A percentile compares a stretch with the other conserved stretches of the same genome.
Conservation (phyloP, 2,329 filamentous ascomycete species). For the Emydomyces testavorans region DNA sequence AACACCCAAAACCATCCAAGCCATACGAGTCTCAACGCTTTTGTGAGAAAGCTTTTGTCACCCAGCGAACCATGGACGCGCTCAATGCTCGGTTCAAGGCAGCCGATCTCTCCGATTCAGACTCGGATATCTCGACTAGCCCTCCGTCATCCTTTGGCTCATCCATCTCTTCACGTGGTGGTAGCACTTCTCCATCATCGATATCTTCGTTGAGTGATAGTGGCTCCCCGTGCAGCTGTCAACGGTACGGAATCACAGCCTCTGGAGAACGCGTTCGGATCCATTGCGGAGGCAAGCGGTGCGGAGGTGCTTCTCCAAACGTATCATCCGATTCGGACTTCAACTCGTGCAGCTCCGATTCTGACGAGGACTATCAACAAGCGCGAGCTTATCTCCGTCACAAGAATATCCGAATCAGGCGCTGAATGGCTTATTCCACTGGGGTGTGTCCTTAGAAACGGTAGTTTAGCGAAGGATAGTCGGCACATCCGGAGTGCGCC, state of each 20-base stretch:
- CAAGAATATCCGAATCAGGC: conserved; percentile 32
- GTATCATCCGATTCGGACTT: conserved; percentile 41
- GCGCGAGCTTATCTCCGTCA: conserved; percentile 27
- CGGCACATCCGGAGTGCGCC: not conserved
- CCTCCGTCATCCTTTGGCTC: conserved; percentile 67
- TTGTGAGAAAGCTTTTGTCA: conserved; percentile 65
- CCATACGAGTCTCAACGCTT: conserved; percentile 81
- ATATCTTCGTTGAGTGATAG: conserved; percentile 56
- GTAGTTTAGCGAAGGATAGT: not conserved
- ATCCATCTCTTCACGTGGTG: conserved; percentile 51
- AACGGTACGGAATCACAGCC: conserved; percentile 93
- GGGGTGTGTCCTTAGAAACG: not conserved
- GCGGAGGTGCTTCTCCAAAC: conserved; percentile 54
- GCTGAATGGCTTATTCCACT: conserved; percentile 21
- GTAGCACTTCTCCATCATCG: conserved; percentile 43
- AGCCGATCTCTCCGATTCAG: conserved; percentile 59
- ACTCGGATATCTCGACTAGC: conserved; percentile 61
- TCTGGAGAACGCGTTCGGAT: conserved; percentile 87
- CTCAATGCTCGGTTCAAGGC: conserved; percentile 65
- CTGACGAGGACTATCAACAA: conserved; percentile 31
- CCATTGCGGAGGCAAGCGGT: conserved; percentile 82
- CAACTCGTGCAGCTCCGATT: conserved; percentile 57
- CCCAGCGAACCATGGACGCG: conserved; percentile 59
- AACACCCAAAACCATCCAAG: conserved; percentile 78
- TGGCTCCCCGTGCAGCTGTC: conserved; percentile 64